These are phyloP conservation scores for Xylariaceae sp. DNA, from an alignment of 2,329 filamentous ascomycete species.

Conservation along the genomic window DNA sequence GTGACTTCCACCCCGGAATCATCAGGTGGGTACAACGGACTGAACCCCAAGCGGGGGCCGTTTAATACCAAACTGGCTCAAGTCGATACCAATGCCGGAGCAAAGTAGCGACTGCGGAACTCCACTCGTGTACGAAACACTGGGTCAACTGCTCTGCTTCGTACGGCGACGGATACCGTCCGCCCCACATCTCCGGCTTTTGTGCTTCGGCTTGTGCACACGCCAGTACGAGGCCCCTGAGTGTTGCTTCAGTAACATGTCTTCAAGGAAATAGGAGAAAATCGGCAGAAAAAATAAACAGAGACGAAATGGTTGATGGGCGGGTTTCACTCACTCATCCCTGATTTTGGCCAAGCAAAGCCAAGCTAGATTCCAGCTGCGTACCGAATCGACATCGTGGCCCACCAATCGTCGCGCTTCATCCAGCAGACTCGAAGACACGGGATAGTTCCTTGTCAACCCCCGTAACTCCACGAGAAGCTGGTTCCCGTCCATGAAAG, in stretches of 20 bases:
- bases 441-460: conserved; percentile 62
- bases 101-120: conserved; percentile 58
- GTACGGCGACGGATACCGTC: conserved; percentile 47
- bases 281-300: not conserved
- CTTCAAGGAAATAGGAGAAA: not conserved
- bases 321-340: conserved; percentile 49
- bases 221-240: conserved; percentile 53
- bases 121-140: conserved; percentile 65
- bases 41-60: not conserved
- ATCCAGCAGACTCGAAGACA: conserved; percentile 58
- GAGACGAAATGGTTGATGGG: not conserved
- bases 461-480: conserved; percentile 65
- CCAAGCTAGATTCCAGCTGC: conserved; percentile 75
- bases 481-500: conserved; percentile 67
- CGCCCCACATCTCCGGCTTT: conserved; percentile 66
- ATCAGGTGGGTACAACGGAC: no score
- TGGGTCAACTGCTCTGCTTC: conserved; percentile 54
- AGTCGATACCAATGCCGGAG: conserved; percentile 58
- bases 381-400: conserved; percentile 58
- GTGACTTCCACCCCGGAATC: no score
- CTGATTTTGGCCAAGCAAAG: conserved; percentile 62
- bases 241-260: not conserved
- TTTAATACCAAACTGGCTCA: conserved; percentile 52
- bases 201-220: conserved; percentile 58
- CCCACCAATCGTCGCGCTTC: conserved; percentile 61